Evolutionary conservation across 2,329 filamentous ascomycete genomes (phyloP).

Genomic region (Clarireedia homoeocarpa): DNA sequence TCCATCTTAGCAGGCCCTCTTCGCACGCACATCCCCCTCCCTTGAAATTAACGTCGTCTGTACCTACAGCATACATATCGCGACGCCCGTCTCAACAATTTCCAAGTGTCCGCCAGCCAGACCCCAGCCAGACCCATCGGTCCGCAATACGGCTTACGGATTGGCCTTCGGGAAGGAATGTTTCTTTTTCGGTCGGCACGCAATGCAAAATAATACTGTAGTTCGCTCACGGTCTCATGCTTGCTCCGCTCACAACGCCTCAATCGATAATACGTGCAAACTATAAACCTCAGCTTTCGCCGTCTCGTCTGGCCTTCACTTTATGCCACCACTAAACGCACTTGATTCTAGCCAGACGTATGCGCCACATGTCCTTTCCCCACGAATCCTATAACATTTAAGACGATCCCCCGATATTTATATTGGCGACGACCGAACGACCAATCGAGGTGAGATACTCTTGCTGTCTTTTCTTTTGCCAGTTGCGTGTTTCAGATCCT

Average conservation of each 20-base stretch:
- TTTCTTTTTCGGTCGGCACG: background rate
- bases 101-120: background rate
- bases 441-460: background rate
- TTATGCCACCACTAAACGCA: background rate
- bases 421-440: background rate
- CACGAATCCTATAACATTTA: background rate
- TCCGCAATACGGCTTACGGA: conserved; percentile 1
- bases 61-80: too few relatives aligned
- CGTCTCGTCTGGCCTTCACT: background rate
- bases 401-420: background rate
- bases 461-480: conserved; percentile 5
- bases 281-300: conserved; percentile 3
- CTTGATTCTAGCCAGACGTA: background rate
- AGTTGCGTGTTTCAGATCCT: conserved; percentile 19
- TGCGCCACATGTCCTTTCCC: background rate
- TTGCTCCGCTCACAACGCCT: background rate
- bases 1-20: too few relatives aligned
- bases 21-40: too few relatives aligned
- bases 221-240: conserved; percentile 2
- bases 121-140: background rate
- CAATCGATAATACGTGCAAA: conserved; percentile 4
- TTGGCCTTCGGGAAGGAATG: background rate
- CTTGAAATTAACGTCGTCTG: too few relatives aligned
- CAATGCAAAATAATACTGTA: background rate
- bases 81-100: background rate